A percentile compares a stretch with the other conserved stretches of the same genome.
These are phyloP conservation scores for Trifolium repens DNA, from an alignment of 306 rosid genomes.

Conservation along the genomic window DNA sequence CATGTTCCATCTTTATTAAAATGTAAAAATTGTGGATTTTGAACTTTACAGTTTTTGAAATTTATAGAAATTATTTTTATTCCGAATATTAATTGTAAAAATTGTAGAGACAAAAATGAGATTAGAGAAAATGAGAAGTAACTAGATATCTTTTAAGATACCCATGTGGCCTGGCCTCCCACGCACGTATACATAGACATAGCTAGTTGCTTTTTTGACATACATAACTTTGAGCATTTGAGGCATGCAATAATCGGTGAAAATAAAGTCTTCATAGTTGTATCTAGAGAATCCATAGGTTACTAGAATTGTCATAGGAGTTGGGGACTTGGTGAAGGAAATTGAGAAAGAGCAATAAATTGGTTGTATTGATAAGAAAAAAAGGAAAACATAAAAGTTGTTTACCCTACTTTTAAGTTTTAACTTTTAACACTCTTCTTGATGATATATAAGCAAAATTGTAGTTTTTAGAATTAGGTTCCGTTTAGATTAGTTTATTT, in stretches of 20 bases:
- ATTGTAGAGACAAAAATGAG: too few relatives aligned
- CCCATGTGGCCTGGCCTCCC: not conserved
- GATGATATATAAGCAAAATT: too few relatives aligned
- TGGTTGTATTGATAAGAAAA: slow-evolving; percentile 13
- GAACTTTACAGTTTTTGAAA: too few relatives aligned
- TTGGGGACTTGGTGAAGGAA: slow-evolving; percentile 8
- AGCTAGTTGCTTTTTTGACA: not conserved
- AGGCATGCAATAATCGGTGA: slow-evolving; percentile 29
- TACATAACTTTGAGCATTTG: slow-evolving; percentile 1
- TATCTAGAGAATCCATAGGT: slow-evolving; percentile 49
- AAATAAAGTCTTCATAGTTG: slow-evolving; percentile 39
- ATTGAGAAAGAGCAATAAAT: slow-evolving; percentile 27
- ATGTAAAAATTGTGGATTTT: too few relatives aligned
- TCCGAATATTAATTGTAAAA: too few relatives aligned
- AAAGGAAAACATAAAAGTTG: slow-evolving; percentile 29
- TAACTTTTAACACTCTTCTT: too few relatives aligned
- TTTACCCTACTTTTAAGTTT: not conserved
- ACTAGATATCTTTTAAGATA: not conserved
- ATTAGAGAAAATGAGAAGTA: too few relatives aligned
- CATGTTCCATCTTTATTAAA: too few relatives aligned
- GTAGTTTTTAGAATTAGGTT: too few relatives aligned
- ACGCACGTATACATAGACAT: too few relatives aligned
- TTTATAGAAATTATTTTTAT: too few relatives aligned
- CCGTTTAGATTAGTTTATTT: too few relatives aligned
- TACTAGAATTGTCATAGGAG: slow-evolving; percentile 45